A percentile compares a stretch with the other conserved stretches of the same genome.
Evolutionary conservation across 148 eudicot species (phyloP).

Genomic region (Vaccinium macrocarpon): DNA sequence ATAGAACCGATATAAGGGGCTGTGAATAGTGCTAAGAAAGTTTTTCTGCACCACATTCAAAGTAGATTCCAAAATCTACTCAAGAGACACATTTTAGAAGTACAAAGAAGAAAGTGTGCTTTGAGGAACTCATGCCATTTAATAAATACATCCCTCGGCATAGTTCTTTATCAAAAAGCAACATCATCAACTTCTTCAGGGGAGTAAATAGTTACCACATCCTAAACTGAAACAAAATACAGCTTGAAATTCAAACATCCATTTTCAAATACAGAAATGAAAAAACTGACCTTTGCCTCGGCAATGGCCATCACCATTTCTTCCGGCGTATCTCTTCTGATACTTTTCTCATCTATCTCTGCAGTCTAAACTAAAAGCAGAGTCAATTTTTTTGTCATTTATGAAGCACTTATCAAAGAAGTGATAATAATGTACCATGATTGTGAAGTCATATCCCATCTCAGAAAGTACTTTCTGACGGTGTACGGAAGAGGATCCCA

Average conservation of each 20-base stretch:
- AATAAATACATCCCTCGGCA: background rate
- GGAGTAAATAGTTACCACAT: background rate
- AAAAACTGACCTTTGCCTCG: slow-evolving; percentile 71
- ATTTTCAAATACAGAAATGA: background rate
- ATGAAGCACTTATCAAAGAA: background rate
- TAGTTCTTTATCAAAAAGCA: background rate
- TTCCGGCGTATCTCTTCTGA: slow-evolving; percentile 75
- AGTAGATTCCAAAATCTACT: background rate
- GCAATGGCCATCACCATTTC: slow-evolving; percentile 95
- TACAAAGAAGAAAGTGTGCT: background rate
- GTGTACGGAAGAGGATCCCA: slow-evolving; percentile 79
- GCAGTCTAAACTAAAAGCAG: slow-evolving; percentile 53
- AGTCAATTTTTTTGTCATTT: slow-evolving; percentile 11
- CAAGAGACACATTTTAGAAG: background rate
- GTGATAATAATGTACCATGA: slow-evolving; percentile 46
- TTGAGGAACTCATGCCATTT: background rate
- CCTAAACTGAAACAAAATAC: background rate
- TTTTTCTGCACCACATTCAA: background rate
- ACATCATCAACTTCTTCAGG: background rate
- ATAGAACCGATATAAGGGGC: background rate
- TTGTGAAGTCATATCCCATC: slow-evolving; percentile 81
- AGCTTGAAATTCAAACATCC: background rate
- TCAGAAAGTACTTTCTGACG: slow-evolving; percentile 69
- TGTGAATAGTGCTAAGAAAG: background rate
- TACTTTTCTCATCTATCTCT: slow-evolving; percentile 57